These are phyloP conservation scores for Calamus simplicifolius DNA, from an alignment of 176 grass and related monocot genomes.

Conservation along the genomic window DNA sequence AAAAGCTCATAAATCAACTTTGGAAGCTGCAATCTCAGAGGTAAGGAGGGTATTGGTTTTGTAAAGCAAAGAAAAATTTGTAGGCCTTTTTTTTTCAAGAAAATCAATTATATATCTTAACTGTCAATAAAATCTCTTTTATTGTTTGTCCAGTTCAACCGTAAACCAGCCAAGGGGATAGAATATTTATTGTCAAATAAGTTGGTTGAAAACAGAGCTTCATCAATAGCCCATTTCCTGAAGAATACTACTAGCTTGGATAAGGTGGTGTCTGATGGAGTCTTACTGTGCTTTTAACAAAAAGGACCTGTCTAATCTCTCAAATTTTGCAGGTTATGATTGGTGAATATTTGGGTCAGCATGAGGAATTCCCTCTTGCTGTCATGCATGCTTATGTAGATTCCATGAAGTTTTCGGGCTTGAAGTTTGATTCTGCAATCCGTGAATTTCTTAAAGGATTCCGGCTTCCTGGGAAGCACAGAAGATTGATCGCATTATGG, in stretches of 20 bases:
- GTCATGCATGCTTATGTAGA: constrained; percentile 99
- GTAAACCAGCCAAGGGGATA: constrained; percentile 81
- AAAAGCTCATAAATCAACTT: constrained; percentile 98
- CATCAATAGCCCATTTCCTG: constrained; percentile 76
- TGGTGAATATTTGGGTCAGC: constrained; percentile 98
- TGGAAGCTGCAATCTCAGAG: constrained; percentile 90
- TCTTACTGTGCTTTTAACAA: constrained; percentile 15
- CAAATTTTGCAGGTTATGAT: constrained; percentile 71
- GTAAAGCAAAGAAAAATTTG: not conserved
- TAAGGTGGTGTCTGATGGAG: constrained; percentile 46
- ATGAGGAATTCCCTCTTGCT: constrained; percentile 93
- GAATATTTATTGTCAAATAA: constrained; percentile 88
- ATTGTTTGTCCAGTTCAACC: constrained; percentile 70
- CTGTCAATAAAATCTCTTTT: not conserved
- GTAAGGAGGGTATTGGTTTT: constrained; percentile 31
- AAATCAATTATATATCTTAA: constrained; percentile 1
- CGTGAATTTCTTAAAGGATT: constrained; percentile 95
- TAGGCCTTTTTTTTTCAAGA: constrained; percentile 7
- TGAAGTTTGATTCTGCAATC: constrained; percentile 91
- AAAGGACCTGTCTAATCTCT: constrained; percentile 7
- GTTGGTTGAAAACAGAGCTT: constrained; percentile 74
- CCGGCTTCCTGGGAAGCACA: constrained; percentile 98
- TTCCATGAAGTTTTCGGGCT: constrained; percentile 87
- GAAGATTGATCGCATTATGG: constrained; percentile 99
- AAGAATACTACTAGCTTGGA: constrained; percentile 85